Percentiles rank a stretch among this genome's conserved stretches.
These are phyloP conservation scores for Crithidia thermophila DNA, from an alignment of 208 protist species.

Conservation along the genomic window DNA sequence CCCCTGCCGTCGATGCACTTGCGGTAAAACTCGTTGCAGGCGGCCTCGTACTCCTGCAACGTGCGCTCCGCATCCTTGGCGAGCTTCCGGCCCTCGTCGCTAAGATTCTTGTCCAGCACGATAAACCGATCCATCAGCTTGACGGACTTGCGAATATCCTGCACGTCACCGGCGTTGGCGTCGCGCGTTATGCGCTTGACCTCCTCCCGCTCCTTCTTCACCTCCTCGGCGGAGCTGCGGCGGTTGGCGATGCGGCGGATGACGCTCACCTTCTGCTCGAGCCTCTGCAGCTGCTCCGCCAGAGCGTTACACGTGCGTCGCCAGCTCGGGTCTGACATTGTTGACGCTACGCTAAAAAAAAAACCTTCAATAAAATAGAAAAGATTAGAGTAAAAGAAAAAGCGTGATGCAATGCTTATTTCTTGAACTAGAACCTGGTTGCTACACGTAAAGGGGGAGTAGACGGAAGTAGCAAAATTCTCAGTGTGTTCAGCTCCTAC, in stretches of 20 bases:
- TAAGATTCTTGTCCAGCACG: constrained; percentile 61
- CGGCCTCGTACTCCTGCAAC: constrained; percentile 70
- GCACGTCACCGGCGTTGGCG: constrained; percentile 71
- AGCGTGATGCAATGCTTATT: not conserved
- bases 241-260: constrained; percentile 84
- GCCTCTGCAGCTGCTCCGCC: constrained; percentile 48
- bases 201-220: constrained; percentile 75
- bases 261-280: constrained; percentile 63
- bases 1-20: constrained; percentile 79
- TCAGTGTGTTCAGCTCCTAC: no score
- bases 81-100: constrained; percentile 70
- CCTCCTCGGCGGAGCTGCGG: constrained; percentile 60
- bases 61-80: constrained; percentile 68
- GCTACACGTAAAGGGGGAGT: no score
- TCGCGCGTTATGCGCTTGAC: constrained; percentile 60
- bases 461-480: no score
- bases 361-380: not conserved
- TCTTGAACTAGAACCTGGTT: no score
- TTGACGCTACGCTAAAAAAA: not conserved
- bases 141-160: constrained; percentile 66
- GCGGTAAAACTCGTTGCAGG: constrained; percentile 86
- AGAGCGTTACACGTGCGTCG: constrained; percentile 70
- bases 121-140: constrained; percentile 79
- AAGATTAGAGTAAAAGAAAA: not conserved
- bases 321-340: constrained; percentile 55